Conservation (phyloP, 306 rosid species). For the Pyrus bretschneideri region DNA sequence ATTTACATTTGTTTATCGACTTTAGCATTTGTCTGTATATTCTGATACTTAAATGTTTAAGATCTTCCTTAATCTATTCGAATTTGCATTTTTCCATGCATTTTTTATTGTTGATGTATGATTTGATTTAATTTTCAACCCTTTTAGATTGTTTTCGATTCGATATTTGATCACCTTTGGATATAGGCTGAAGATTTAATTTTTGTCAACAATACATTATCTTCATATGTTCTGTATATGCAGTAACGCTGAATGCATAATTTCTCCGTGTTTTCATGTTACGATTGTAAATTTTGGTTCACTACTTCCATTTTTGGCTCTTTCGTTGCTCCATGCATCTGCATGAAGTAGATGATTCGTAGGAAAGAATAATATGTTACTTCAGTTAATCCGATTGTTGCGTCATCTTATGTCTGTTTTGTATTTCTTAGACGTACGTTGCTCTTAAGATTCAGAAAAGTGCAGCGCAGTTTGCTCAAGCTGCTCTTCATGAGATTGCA, state of each 20-base stretch:
- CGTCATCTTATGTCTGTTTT: conserved; percentile 5
- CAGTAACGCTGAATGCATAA: not conserved
- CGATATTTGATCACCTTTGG: not conserved
- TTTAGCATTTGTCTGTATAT: not conserved
- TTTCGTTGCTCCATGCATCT: not conserved
- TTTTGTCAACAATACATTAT: not conserved
- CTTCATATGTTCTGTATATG: not conserved
- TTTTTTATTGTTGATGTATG: not conserved
- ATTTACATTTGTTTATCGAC: not conserved
- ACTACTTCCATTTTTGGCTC: not conserved
- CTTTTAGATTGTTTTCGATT: not conserved
- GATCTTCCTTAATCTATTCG: not conserved
- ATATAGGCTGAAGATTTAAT: not conserved
- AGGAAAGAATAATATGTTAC: not conserved
- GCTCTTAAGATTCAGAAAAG: conserved; percentile 99
- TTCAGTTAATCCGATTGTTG: not conserved
- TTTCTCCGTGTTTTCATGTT: not conserved
- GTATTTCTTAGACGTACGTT: conserved; percentile 56
- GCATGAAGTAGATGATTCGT: not conserved
- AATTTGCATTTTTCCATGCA: not conserved
- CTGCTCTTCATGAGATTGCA: conserved; percentile 88
- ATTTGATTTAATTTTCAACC: not conserved
- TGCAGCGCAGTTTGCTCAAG: conserved; percentile 82
- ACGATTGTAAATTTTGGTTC: not conserved
- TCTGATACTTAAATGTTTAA: not conserved